Evolutionary conservation across 306 rosid species (phyloP).

Genomic region (Vigna hirtella): DNA sequence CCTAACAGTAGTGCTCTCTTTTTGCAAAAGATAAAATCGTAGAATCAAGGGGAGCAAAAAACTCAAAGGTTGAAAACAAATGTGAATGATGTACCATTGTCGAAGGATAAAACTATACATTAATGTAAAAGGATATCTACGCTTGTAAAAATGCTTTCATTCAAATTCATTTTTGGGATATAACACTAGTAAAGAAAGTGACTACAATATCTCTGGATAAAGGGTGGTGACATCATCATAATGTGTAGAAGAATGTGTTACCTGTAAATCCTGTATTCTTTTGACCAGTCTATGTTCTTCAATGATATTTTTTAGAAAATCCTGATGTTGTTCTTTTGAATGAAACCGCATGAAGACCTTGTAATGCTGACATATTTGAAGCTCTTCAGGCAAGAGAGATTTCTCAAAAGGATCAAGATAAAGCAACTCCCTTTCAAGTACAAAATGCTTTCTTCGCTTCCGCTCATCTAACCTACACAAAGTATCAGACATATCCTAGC

Average conservation of each 20-base stretch:
- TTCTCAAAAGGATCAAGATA: constrained; percentile 72
- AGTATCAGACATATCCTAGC: neutral
- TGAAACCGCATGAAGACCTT: constrained; percentile 87
- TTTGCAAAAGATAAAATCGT: no score
- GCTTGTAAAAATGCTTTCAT: neutral
- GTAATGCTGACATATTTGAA: constrained; percentile 64
- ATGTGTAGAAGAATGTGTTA: constrained; percentile 35
- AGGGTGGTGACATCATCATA: constrained; percentile 1
- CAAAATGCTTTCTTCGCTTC: constrained; percentile 75
- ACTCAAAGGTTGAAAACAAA: no score
- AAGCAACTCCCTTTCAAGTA: constrained; percentile 85
- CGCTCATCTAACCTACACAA: constrained; percentile 90
- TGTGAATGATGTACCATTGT: no score
- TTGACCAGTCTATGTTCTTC: constrained; percentile 74
- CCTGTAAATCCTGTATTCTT: constrained; percentile 89
- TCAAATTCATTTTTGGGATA: neutral
- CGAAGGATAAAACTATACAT: neutral
- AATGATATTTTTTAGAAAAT: constrained; percentile 65
- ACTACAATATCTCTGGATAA: constrained; percentile 31
- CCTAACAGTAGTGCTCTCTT: no score
- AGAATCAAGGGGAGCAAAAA: no score
- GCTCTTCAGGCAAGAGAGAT: constrained; percentile 72
- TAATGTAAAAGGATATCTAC: neutral
- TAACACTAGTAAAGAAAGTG: constrained; percentile 7
- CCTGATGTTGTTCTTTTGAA: constrained; percentile 73